These are phyloP conservation scores for Elaphomyces granulatus DNA, from an alignment of 495 filamentous ascomycete species.

Conservation along the genomic window DNA sequence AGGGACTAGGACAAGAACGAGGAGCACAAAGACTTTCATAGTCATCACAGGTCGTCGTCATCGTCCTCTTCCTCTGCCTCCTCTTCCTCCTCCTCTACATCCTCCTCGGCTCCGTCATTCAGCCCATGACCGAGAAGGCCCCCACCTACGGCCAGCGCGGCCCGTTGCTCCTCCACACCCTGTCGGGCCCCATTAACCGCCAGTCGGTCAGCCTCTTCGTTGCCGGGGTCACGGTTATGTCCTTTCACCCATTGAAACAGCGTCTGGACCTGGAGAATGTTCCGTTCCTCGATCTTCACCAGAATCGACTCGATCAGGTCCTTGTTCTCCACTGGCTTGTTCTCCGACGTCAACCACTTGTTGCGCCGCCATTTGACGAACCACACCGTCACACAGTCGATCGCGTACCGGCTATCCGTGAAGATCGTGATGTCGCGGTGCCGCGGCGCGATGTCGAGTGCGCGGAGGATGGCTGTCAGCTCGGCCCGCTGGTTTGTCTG, in stretches of 20 bases:
- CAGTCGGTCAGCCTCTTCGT: conserved; percentile 64
- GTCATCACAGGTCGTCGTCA: no score
- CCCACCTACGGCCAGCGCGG: conserved; percentile 9
- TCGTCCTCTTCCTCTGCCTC: no score
- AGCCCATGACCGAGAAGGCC: no score
- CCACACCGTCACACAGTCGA: conserved; percentile 84
- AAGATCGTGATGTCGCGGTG: conserved; percentile 53
- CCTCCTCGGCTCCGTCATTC: background rate
- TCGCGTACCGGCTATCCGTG: conserved; percentile 76
- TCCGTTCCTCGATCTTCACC: conserved; percentile 54
- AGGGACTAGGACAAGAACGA: no score
- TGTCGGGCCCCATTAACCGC: conserved; percentile 47
- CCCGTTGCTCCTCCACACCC: conserved; percentile 21
- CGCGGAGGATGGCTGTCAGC: conserved; percentile 72
- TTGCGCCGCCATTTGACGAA: conserved; percentile 64
- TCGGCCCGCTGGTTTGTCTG: conserved; percentile 97
- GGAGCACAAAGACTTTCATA: no score
- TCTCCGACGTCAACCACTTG: conserved; percentile 56
- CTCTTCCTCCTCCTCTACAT: background rate
- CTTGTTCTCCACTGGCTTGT: conserved; percentile 65
- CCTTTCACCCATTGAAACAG: conserved; percentile 82
- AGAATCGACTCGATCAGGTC: conserved; percentile 68
- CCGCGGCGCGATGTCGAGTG: conserved; percentile 58
- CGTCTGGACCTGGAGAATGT: conserved; percentile 43
- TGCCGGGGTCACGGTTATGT: conserved; percentile 53